phyloP scores from a whole-genome alignment of 306 rosid genomes.

The Rosa multiflora region DNA sequence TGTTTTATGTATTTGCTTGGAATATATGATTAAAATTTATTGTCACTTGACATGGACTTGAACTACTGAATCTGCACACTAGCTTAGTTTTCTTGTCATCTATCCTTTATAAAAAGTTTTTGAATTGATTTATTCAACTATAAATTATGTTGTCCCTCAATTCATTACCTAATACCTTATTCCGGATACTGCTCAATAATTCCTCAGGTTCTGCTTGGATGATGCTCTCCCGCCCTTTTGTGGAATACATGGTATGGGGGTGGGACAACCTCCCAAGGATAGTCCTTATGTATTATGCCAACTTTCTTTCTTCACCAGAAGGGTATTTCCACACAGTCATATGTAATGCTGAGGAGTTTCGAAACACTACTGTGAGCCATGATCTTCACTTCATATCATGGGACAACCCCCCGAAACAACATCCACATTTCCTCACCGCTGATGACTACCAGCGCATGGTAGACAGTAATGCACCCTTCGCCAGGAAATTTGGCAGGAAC shows the following conservation, averaged over 20 bases:
- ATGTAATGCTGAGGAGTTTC: slow-evolving; percentile 70
- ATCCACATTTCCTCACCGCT: slow-evolving; percentile 60
- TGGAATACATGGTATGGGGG: slow-evolving; percentile 69
- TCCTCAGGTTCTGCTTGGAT: slow-evolving; percentile 85
- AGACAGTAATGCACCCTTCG: slow-evolving; percentile 71
- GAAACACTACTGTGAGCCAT: slow-evolving; percentile 70
- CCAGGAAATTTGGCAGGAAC: slow-evolving; percentile 64
- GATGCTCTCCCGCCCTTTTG: slow-evolving; percentile 80
- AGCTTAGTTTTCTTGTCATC: slow-evolving; percentile 1
- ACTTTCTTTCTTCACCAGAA: slow-evolving; percentile 79
- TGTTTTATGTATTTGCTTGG: slow-evolving; percentile 11
- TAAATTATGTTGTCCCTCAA: background rate
- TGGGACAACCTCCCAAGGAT: slow-evolving; percentile 86
- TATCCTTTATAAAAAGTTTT: background rate
- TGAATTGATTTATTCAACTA: slow-evolving; percentile 5
- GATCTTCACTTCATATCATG: slow-evolving; percentile 88
- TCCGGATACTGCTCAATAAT: slow-evolving; percentile 16
- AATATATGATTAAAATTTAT: background rate
- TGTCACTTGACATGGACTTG: background rate
- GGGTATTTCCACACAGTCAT: slow-evolving; percentile 85
- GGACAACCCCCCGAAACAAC: slow-evolving; percentile 87
- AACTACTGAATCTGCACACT: background rate
- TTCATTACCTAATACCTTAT: background rate
- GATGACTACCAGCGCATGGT: slow-evolving; percentile 58
- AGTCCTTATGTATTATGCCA: slow-evolving; percentile 80